Base-by-base conservation (phyloP, 441 rosid genomes). In the Adansonia rubrostipa region DNA sequence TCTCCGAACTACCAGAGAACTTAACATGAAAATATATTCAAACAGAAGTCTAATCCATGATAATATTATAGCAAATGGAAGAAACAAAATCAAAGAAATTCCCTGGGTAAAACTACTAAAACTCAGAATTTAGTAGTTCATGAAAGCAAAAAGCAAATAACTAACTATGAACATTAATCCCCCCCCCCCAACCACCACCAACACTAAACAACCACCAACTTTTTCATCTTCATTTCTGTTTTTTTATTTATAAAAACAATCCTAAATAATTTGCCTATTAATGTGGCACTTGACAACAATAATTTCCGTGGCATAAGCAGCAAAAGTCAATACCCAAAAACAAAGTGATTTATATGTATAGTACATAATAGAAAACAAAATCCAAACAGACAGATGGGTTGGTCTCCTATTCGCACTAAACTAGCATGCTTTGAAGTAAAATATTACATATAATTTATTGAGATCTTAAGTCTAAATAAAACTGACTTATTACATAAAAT, bases 21-120 rank as follows among this genome's bases (percentile, higher is more conserved):
- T 28, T 65, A 68, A 68, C 72, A 68, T 53, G 13, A 56, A 66
- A 75, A 65, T 9, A 72, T 56, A 42, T 9, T 60, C 40, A 54
- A 83, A 61, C 72, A 51, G 28, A 57, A 47, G 33, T 58, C 72
- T 58, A 44, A 17, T 6, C 56, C 62, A 58, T 58, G 64, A 58
- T 58, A 58, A 24, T 13, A 62, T 28, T 61, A 61, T 24, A 14
- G 42, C n/a, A 51, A 60, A 64, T 64, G 64, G 11, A 48, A 64
- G 44, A 33, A 22, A 28, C 62, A 71, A 72, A n/a, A 54, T n/a
- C 42, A 50, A 50, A 22, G 54, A 68, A 47, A 10, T 24, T 69
- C 42, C 73, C 10, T 11, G 19, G 40, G 57, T 22, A 20, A 47
- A 47, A 22, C 40, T 47, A 19, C 56, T 45, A 11, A 68, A 68